Evolutionary conservation across 108 stramenopile species (phyloP).

Genomic region (Nitzschia inconspicua): DNA sequence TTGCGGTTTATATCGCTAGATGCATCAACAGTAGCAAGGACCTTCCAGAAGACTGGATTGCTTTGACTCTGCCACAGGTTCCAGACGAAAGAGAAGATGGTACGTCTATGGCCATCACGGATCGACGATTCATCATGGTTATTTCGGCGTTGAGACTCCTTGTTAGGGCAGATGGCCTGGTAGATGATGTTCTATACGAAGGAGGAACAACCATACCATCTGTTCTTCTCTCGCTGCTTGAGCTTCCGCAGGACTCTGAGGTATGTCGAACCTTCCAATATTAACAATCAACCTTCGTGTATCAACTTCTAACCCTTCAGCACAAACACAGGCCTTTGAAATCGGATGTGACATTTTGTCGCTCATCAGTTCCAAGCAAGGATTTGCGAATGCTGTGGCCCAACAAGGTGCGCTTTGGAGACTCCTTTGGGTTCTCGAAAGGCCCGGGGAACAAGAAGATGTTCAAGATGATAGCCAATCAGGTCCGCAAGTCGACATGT

Average conservation of each 20-base stretch:
- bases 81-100: slow-evolving; percentile 1
- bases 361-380: slow-evolving; percentile 46
- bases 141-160: slow-evolving; percentile 37
- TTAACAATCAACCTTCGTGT: neutral
- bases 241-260: slow-evolving; percentile 47
- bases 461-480: slow-evolving; percentile 3
- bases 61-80: neutral
- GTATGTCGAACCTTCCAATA: slow-evolving; percentile 6
- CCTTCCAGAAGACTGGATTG: slow-evolving; percentile 21
- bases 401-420: slow-evolving; percentile 48
- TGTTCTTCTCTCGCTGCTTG: slow-evolving; percentile 44
- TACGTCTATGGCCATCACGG: slow-evolving; percentile 15
- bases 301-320: neutral
- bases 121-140: slow-evolving; percentile 39
- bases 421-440: slow-evolving; percentile 46
- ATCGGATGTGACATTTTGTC: slow-evolving; percentile 47
- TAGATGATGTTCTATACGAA: slow-evolving; percentile 51
- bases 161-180: slow-evolving; percentile 37
- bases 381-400: slow-evolving; percentile 50
- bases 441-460: slow-evolving; percentile 30
- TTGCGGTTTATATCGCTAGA: slow-evolving; percentile 40
- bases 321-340: slow-evolving; percentile 37
- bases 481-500: slow-evolving; percentile 12
- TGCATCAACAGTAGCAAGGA: slow-evolving; percentile 24
- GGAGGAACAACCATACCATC: slow-evolving; percentile 8